phyloP scores from a whole-genome alignment of 2,329 filamentous ascomycete genomes.

The Fusarium neocosmosporiellum region DNA sequence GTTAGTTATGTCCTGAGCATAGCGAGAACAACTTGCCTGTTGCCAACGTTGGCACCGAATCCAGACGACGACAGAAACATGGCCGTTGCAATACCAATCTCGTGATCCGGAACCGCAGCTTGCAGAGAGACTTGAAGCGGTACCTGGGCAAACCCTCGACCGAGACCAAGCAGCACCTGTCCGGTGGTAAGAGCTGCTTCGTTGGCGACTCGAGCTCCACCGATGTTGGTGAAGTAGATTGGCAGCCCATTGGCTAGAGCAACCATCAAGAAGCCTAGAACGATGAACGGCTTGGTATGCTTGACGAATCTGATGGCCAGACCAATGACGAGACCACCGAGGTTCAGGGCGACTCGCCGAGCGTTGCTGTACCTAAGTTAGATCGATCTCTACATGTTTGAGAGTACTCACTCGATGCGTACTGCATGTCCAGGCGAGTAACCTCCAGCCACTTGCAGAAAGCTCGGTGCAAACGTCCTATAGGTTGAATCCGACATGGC shows the following conservation, averaged over 20 bases:
- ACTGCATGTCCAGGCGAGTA: conserved; percentile 33
- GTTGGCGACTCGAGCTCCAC: conserved; percentile 16
- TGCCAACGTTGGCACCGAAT: conserved; percentile 28
- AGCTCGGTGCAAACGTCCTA: conserved; percentile 25
- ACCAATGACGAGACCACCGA: conserved; percentile 10
- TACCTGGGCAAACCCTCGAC: conserved; percentile 21
- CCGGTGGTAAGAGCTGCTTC: conserved; percentile 27
- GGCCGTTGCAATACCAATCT: conserved; percentile 24
- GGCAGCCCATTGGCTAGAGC: conserved; percentile 28
- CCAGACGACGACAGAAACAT: conserved; percentile 28
- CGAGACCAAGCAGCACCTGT: conserved; percentile 27
- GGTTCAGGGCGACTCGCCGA: conserved; percentile 23
- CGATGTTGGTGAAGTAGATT: conserved; percentile 30
- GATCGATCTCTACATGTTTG: background rate
- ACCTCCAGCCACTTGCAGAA: conserved; percentile 20
- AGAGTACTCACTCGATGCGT: conserved; percentile 9
- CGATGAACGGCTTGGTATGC: conserved; percentile 27
- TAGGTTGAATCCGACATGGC: conserved; percentile 34
- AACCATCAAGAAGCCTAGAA: conserved; percentile 17
- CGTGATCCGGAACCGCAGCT: conserved; percentile 21
- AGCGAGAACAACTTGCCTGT: background rate
- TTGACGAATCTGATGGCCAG: conserved; percentile 22
- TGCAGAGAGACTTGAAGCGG: conserved; percentile 18
- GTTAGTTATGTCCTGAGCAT: background rate
- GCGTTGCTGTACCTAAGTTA: conserved; percentile 8